phyloP scores from a whole-genome alignment of 805 yeast genomes.

The Lipomyces kockii region DNA sequence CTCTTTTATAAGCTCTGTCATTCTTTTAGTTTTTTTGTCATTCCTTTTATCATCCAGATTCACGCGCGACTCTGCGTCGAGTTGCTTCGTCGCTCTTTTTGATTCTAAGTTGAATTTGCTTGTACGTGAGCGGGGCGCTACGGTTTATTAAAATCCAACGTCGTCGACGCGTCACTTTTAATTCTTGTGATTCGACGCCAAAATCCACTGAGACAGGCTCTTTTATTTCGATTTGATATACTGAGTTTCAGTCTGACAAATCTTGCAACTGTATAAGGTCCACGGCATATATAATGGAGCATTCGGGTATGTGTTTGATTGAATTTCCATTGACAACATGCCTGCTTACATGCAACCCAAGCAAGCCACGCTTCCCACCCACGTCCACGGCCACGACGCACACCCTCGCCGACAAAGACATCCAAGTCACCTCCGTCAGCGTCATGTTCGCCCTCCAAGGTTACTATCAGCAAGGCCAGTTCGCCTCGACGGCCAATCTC shows the following conservation, averaged over 20 bases:
- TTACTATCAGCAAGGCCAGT: not conserved
- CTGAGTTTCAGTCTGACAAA: not conserved
- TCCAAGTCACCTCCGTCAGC: not conserved
- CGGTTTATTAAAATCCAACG: not conserved
- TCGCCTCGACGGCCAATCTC: constrained; percentile 2
- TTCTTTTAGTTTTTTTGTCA: not conserved
- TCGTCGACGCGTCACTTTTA: not conserved
- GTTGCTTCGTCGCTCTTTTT: not conserved
- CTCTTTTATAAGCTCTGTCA: constrained; percentile 3
- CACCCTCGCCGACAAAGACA: constrained; percentile 15
- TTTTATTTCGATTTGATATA: not conserved
- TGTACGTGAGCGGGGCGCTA: not conserved
- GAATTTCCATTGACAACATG: not conserved
- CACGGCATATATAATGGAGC: not conserved
- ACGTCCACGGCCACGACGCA: constrained; percentile 9
- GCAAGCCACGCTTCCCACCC: not conserved
- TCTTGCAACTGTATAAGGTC: not conserved
- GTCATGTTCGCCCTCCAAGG: not conserved
- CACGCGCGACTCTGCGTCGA: not conserved
- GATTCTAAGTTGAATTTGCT: not conserved
- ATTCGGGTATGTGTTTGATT: constrained; percentile 5
- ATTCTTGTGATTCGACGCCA: not conserved
- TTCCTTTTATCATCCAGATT: not conserved
- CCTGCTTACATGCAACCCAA: not conserved
- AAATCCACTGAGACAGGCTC: not conserved